Evolutionary conservation across 768 basidiomycete species (phyloP).

Genomic region (Macrolepiota fuliginosa): DNA sequence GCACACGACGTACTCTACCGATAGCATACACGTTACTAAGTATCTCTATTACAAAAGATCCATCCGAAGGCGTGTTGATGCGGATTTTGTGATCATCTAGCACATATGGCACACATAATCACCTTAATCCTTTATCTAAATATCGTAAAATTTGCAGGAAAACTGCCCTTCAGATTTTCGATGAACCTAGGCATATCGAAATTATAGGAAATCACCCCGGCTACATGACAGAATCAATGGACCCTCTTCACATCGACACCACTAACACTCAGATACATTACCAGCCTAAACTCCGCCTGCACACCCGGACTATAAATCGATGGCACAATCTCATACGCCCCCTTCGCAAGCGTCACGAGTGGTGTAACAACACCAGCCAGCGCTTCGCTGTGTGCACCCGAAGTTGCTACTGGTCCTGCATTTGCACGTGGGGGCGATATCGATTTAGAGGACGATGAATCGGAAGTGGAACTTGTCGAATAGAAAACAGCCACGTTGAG

Average conservation of each 20-base stretch:
- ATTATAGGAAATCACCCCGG: too few species aligned
- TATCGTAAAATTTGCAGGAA: too few species aligned
- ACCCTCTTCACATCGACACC: constrained; percentile 22
- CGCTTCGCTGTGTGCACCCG: constrained; percentile 78
- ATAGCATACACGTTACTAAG: too few species aligned
- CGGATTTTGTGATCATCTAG: too few species aligned
- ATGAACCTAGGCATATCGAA: too few species aligned
- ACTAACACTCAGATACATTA: constrained; percentile 51
- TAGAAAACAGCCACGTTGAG: constrained; percentile 61
- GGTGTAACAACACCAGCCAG: constrained; percentile 70
- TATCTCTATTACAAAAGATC: too few species aligned
- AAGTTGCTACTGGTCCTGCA: constrained; percentile 51
- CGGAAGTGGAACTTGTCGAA: constrained; percentile 23
- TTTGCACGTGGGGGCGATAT: neutral
- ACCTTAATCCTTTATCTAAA: too few species aligned
- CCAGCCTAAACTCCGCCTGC: constrained; percentile 53
- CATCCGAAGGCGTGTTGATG: too few species aligned
- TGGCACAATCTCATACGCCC: constrained; percentile 71
- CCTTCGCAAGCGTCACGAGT: constrained; percentile 46
- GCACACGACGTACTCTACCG: too few species aligned
- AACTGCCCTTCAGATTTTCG: too few species aligned
- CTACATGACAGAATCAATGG: neutral
- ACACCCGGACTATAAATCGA: constrained; percentile 69
- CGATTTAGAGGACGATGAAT: too few species aligned
- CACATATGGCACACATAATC: too few species aligned